Evolutionary conservation across 495 filamentous ascomycete genomes (phyloP).

Genomic region (Penicillium lagena): DNA sequence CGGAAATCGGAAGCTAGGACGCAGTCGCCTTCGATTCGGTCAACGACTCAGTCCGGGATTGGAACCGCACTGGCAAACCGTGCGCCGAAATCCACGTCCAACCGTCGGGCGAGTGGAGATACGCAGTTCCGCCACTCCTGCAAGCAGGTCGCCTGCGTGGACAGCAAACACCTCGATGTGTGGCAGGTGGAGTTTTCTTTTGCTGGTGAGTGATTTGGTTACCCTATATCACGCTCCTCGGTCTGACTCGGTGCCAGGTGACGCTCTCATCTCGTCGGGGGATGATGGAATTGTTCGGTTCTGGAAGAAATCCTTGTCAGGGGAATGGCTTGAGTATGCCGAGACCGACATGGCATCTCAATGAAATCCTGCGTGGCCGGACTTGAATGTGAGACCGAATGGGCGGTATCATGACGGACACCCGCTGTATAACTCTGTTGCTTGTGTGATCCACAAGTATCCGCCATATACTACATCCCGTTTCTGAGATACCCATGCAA

Average conservation of each 20-base stretch:
- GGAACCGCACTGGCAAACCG: conserved; percentile 43
- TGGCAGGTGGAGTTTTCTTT: conserved; percentile 46
- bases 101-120: conserved; percentile 26
- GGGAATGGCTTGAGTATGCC: conserved; percentile 46
- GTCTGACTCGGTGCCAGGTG: conserved; percentile 23
- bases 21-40: conserved; percentile 30
- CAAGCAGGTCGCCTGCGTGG: conserved; percentile 41
- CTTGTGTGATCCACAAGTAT: too few species aligned
- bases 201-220: conserved; percentile 25
- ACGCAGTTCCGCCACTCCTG: conserved; percentile 38
- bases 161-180: conserved; percentile 43
- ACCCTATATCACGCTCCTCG: neutral
- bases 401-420: too few species aligned
- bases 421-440: too few species aligned
- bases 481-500: too few species aligned
- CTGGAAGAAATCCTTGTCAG: conserved; percentile 44
- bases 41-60: conserved; percentile 44
- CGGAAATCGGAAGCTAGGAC: conserved; percentile 22
- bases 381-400: too few species aligned
- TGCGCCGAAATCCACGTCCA: conserved; percentile 21
- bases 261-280: conserved; percentile 43
- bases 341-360: conserved; percentile 38
- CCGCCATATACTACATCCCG: too few species aligned
- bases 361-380: conserved; percentile 3
- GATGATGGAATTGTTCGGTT: conserved; percentile 44